Evolutionary conservation across 345 rosid species (phyloP).

Genomic region (Hypericum perforatum): DNA sequence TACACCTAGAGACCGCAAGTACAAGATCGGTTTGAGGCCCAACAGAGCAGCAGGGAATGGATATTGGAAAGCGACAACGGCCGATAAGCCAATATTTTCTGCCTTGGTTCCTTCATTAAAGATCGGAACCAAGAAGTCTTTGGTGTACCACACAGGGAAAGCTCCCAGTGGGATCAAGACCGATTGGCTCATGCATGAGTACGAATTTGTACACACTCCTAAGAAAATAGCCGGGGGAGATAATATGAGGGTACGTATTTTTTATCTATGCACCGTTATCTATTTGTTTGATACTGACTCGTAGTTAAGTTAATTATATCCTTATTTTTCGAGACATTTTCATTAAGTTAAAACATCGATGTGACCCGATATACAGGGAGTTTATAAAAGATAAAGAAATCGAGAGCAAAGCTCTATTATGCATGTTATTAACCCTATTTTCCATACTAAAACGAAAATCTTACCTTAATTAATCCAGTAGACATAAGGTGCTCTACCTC

Average conservation of each 20-base stretch:
- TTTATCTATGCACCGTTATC: too few species aligned
- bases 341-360: too few species aligned
- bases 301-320: too few species aligned
- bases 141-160: conserved; percentile 19
- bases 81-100: conserved; percentile 6
- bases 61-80: conserved; percentile 27
- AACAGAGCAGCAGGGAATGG: conserved; percentile 17
- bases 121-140: conserved; percentile 14
- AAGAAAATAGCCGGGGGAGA: not conserved
- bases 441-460: too few species aligned
- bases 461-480: too few species aligned
- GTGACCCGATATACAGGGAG: too few species aligned
- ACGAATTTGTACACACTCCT: conserved; percentile 2
- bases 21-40: conserved; percentile 14
- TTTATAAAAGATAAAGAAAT: too few species aligned
- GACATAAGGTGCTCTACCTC: too few species aligned
- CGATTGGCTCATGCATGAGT: conserved; percentile 26
- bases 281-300: too few species aligned
- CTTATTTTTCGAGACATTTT: too few species aligned
- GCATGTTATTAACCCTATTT: too few species aligned
- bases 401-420: too few species aligned
- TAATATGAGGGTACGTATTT: conserved; percentile 12
- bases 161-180: conserved; percentile 15
- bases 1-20: conserved; percentile 17
- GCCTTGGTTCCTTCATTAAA: not conserved